Evolutionary conservation across 805 yeast species (phyloP).

Genomic region (Wickerhamiella alocasiicola): DNA sequence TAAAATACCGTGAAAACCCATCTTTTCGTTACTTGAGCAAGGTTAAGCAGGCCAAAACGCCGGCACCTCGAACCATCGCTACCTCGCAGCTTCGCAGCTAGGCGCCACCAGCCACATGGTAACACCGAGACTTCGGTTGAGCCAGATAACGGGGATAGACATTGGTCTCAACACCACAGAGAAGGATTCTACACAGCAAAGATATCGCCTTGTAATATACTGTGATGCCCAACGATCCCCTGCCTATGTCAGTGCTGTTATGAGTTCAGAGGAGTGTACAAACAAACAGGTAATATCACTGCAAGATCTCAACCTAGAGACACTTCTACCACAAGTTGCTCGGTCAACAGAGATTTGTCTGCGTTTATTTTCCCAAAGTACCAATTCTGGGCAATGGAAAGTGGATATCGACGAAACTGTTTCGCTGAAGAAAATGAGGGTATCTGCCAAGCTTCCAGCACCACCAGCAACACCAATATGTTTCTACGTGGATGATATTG

Average conservation of each 20-base stretch:
- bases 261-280: background rate
- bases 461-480: background rate
- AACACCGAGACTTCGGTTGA: constrained; percentile 4
- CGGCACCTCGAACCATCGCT: too few species aligned
- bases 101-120: too few species aligned
- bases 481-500: background rate
- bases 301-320: background rate
- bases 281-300: background rate
- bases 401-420: background rate
- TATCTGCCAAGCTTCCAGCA: background rate
- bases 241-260: background rate
- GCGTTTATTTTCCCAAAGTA: background rate
- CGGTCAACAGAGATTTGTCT: background rate
- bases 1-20: too few species aligned
- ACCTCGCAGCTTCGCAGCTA: too few species aligned
- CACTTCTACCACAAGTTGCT: background rate
- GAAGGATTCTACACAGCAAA: background rate
- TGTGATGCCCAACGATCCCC: constrained; percentile 5
- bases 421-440: background rate
- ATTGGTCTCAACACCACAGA: background rate
- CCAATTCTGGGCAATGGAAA: background rate
- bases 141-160: constrained; percentile 1
- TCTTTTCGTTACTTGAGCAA: too few species aligned
- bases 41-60: too few species aligned
- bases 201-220: constrained; percentile 1